phyloP scores from a whole-genome alignment of 2,329 filamentous ascomycete genomes.

The Aureobasidium sp. region DNA sequence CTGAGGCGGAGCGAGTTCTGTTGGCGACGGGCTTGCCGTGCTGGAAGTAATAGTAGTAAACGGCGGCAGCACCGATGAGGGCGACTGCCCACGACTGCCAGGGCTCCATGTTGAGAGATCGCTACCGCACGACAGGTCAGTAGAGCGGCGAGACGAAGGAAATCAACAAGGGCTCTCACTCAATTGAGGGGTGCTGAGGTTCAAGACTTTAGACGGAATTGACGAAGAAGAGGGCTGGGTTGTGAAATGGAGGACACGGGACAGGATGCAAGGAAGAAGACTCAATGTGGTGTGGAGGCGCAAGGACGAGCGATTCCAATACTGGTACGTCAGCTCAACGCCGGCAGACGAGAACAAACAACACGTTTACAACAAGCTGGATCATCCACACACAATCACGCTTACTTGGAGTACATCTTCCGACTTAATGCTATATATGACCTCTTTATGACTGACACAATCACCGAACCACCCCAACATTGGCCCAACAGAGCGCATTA shows the following conservation, averaged over 20 bases:
- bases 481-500: not conserved
- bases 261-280: conserved; percentile 8
- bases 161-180: not conserved
- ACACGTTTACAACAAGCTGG: conserved; percentile 3
- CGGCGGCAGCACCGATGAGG: conserved; percentile 16
- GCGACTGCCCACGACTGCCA: conserved; percentile 22
- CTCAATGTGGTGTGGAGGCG: conserved; percentile 5
- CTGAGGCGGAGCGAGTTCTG: conserved; percentile 12
- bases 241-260: not conserved
- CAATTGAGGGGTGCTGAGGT: not conserved
- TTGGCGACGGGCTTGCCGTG: conserved; percentile 16
- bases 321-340: conserved; percentile 1
- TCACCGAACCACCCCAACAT: not conserved
- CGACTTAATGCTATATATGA: not conserved
- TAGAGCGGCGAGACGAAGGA: not conserved
- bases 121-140: not conserved
- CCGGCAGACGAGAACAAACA: conserved; percentile 5
- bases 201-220: not conserved
- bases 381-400: not conserved
- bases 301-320: not conserved
- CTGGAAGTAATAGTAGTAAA: conserved; percentile 21
- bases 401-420: not conserved
- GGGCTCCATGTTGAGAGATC: conserved; percentile 18
- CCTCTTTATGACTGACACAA: not conserved
- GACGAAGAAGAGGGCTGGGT: conserved; percentile 1